Evolutionary conservation across 148 eudicot genomes (phyloP), one percentile per base, ranked within the genome.

Genomic region (Oxyria digyna): DNA sequence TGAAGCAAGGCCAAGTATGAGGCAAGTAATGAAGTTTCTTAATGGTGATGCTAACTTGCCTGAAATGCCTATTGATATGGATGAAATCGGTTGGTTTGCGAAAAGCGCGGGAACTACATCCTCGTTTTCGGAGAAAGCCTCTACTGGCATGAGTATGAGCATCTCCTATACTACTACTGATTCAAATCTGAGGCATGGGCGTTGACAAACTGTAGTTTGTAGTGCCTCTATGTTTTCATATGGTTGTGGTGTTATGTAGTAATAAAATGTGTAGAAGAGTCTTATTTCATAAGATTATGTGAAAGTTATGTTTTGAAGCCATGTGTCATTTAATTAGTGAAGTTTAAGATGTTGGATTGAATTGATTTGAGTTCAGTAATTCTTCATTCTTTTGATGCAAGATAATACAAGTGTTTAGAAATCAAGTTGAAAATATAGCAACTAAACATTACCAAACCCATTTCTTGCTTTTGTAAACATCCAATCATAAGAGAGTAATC

Each of bases 1-100:
- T 0, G 77, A 70, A 43, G 46, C 67, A 49, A 82, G 85, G 67
- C 82, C 82, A 32, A 79, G 63, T 45, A 79, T 82, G 82, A 74
- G 80, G 48, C 80, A 82, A 67, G 80, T 76, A 4, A 41, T 74
- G 74, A 75, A 74, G 69, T 74, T 68, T 69, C 42, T 82, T 38
- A 55, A 76, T 48, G 76, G 80, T 48, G 80, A 18, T 35, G 45
- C 7, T 8, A 0, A 10, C 24, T 23, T 70, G 67, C 20, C 74
- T 8, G 8, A 42, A 15, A 65, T 65, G 42, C 45, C 43, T 2
- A 24, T 21, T 10, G 68, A 65, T 23, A 37, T 65, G 6, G 68
- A 40, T 2, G 68, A 65, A 18, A 65, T 65, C 13, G 45, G 68
- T 35, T 13, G 38, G 43, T 18, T 35, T 23, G 68, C 12, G 27